These are phyloP conservation scores for Diospyros kaki DNA, from an alignment of 148 eudicot species.

Conservation along the genomic window DNA sequence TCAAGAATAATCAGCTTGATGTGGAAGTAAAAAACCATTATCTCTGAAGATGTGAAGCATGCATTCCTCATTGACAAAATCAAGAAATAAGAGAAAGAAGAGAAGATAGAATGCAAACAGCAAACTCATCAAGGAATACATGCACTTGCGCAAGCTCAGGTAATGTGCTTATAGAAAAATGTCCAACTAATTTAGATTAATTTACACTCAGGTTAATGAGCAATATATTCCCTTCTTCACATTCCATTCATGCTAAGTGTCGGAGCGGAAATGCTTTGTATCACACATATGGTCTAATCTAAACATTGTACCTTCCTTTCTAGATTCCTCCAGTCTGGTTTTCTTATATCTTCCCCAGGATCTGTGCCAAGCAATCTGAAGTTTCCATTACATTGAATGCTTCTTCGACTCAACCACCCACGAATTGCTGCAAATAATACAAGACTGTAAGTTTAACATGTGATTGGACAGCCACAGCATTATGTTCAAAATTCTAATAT, in stretches of 20 bases:
- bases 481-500: neutral
- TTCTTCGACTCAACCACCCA: conserved; percentile 34
- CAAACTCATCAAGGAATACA: neutral
- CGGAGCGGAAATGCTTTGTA: neutral
- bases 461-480: neutral
- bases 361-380: conserved; percentile 1
- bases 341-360: neutral
- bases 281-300: neutral
- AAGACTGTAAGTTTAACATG: neutral
- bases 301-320: conserved; percentile 21
- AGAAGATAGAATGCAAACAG: neutral
- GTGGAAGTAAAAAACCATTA: neutral
- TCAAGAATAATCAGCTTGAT: neutral
- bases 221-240: neutral
- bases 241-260: neutral
- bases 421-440: conserved; percentile 25
- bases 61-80: neutral
- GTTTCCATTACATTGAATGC: conserved; percentile 2
- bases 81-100: neutral
- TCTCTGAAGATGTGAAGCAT: neutral
- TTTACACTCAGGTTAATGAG: neutral
- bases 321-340: conserved; percentile 12
- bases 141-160: neutral
- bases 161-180: neutral
- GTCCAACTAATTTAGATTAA: neutral